Evolutionary conservation across 148 eudicot genomes (phyloP), one percentile per base, ranked within the genome.

Genomic region (Amaranthus palmeri): DNA sequence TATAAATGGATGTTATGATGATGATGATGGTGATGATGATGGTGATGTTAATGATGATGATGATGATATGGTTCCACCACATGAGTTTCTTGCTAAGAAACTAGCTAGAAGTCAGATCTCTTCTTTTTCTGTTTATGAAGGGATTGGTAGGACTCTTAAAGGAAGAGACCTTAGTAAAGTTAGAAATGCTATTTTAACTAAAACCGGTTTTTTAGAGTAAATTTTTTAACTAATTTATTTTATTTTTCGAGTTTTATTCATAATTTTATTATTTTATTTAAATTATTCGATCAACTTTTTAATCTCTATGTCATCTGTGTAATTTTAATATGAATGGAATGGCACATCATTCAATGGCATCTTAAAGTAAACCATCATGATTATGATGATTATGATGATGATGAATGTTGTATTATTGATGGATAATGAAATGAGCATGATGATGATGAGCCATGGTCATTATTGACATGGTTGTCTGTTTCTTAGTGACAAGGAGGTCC

Each of bases 141-240:
- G 97, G 4, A 75, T 83, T 81, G 97, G 97, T n/a, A 89, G 97
- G 77, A 92, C 95, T 47, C 92, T 92, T 52, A 92, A 92, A 80
- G 97, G 97, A 3, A 89, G 95, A 83, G 95, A 92, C 73, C 92
- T 92, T 53, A 85, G 97, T 77, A 85, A 80, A 71, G 79, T 92
- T 1, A 87, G 97, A 66, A 87, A 92, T 80, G 85, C 87, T 60
- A 83, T 92, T 81, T 76, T 92, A 41, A 85, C 86, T 44, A 87
- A 87, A 69, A 92, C 97, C 72, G 97, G 97, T 54, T 92, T 92
- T 68, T 71, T 92, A 1, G 97, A 92, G 78, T 78, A 54, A 80
- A 58, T 25, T 25, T 25, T 25, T 25, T 0, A 25, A 25, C 36
- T 25, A 25, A 25, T 2, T 25, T 25, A 25, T 25, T 25, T 25